Conservation (phyloP, 352 stramenopile genomes). For the Phytophthora ramorum region DNA sequence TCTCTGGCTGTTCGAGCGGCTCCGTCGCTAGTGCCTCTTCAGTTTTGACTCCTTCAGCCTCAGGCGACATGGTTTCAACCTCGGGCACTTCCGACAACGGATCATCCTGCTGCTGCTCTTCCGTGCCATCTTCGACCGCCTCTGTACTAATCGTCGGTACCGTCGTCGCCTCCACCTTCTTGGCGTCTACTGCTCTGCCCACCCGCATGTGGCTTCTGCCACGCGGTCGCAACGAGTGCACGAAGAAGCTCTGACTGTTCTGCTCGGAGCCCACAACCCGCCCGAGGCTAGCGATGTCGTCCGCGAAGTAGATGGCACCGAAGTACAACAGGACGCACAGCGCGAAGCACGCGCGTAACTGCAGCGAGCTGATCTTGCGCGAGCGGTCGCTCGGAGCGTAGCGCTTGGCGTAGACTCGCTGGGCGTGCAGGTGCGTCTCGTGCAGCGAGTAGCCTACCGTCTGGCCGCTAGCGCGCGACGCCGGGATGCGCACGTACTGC, state of each 20-base stretch:
- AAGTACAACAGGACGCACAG: conserved; percentile 65
- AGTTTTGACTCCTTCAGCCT: conserved; percentile 11
- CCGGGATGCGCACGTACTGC: conserved; percentile 46
- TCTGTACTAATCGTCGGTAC: background rate
- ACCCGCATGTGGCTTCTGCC: conserved; percentile 21
- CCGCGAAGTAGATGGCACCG: conserved; percentile 56
- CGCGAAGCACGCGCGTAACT: conserved; percentile 59
- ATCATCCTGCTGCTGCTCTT: conserved; percentile 4
- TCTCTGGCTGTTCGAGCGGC: conserved; percentile 4
- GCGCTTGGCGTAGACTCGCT: conserved; percentile 29
- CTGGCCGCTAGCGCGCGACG: conserved; percentile 17
- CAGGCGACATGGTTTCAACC: conserved; percentile 2
- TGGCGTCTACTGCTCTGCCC: conserved; percentile 35
- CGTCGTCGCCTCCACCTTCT: conserved; percentile 20
- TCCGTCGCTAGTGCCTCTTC: conserved; percentile 16
- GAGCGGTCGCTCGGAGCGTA: conserved; percentile 27
- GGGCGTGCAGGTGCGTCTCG: conserved; percentile 16
- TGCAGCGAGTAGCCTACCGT: conserved; percentile 24
- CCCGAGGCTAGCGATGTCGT: conserved; percentile 49
- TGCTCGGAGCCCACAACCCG: conserved; percentile 38
- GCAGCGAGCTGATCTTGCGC: conserved; percentile 51
- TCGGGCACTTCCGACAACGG: background rate
- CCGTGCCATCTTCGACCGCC: background rate
- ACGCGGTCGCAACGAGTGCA: conserved; percentile 35
- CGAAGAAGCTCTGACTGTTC: conserved; percentile 40